These are phyloP conservation scores for Heritiera fomes DNA, from an alignment of 345 rosid genomes.

Conservation along the genomic window DNA sequence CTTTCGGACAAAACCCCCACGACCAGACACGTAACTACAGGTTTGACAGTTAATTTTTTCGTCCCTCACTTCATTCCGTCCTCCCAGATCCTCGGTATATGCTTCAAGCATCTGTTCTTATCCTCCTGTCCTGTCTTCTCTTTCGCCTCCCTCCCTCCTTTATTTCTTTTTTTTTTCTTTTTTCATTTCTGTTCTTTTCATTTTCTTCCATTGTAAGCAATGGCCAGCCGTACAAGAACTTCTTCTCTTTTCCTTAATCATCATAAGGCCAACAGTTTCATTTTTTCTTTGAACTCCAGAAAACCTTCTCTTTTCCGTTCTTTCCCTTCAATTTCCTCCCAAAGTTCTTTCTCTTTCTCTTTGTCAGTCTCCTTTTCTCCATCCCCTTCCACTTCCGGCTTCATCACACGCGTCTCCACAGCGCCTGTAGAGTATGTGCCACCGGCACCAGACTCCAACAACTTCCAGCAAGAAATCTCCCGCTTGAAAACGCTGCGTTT, in stretches of 20 bases:
- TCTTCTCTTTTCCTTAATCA: constrained; percentile 28
- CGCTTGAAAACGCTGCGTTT: constrained; percentile 62
- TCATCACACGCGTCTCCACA: constrained; percentile 57
- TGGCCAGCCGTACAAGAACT: constrained; percentile 40
- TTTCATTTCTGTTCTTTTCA: background rate
- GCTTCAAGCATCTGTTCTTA: constrained; percentile 62
- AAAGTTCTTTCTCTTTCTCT: constrained; percentile 34
- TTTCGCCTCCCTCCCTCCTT: background rate
- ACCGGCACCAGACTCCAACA: constrained; percentile 62
- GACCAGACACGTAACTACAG: background rate
- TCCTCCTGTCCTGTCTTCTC: constrained; percentile 30
- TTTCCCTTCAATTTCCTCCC: constrained; percentile 26
- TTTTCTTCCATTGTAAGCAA: constrained; percentile 22
- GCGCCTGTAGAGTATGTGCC: constrained; percentile 65
- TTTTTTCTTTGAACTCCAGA: constrained; percentile 35
- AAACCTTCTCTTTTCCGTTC: constrained; percentile 29
- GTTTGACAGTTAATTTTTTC: constrained; percentile 4
- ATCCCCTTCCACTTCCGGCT: background rate
- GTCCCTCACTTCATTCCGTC: background rate
- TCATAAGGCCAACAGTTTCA: constrained; percentile 27
- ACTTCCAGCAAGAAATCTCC: constrained; percentile 62
- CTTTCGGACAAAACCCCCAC: background rate
- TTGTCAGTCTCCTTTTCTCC: constrained; percentile 28
- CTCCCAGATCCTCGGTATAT: constrained; percentile 48
- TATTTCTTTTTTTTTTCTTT: background rate